Conservation (phyloP, 2,329 filamentous ascomycete species). For the Phoma sp. region DNA sequence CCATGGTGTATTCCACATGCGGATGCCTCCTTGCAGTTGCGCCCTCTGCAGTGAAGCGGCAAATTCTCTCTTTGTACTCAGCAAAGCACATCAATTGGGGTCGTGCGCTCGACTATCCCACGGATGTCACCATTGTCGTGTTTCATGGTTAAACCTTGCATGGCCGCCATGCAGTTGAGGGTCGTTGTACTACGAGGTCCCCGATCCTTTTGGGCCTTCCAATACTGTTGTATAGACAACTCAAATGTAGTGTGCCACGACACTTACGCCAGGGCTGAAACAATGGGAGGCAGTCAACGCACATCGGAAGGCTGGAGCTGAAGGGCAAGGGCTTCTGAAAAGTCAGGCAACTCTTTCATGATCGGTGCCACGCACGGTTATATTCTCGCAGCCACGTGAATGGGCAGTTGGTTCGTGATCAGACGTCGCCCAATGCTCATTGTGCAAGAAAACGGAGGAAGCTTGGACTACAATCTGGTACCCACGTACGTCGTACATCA, state of each 20-base stretch:
- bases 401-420: neutral
- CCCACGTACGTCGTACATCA: neutral
- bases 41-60: constrained; percentile 14
- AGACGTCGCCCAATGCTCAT: neutral
- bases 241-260: constrained; percentile 11
- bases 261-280: constrained; percentile 5
- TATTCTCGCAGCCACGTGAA: neutral
- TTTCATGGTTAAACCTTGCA: constrained; percentile 17
- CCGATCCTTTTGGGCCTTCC: constrained; percentile 1
- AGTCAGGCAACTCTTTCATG: neutral
- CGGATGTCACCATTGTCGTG: constrained; percentile 12
- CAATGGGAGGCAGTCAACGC: neutral
- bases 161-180: constrained; percentile 19
- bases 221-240: constrained; percentile 19
- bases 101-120: constrained; percentile 7
- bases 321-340: neutral
- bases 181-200: constrained; percentile 12
- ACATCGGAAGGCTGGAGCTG: neutral
- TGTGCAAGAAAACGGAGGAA: neutral
- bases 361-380: neutral
- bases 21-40: constrained; percentile 19
- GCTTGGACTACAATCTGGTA: neutral
- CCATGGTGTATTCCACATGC: constrained; percentile 28
- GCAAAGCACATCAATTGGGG: constrained; percentile 3
- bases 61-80: constrained; percentile 29